These are phyloP conservation scores for Metschnikowia arizonensis DNA, from an alignment of 805 yeast species.

Conservation along the genomic window DNA sequence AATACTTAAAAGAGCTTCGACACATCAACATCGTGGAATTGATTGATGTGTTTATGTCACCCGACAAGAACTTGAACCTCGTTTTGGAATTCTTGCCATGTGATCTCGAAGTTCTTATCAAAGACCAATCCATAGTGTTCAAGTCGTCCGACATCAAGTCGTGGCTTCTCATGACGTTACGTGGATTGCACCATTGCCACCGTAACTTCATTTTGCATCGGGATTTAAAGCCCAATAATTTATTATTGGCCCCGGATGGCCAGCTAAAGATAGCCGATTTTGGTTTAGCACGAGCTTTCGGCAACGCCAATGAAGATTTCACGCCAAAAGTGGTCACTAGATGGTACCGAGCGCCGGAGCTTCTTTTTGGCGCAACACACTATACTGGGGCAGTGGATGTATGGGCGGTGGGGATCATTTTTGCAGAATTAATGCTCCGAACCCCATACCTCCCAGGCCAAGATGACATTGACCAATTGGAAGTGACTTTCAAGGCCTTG, in stretches of 20 bases:
- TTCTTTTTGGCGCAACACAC: slow-evolving; percentile 42
- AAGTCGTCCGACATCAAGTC: slow-evolving; percentile 84
- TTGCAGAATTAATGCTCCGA: slow-evolving; percentile 93
- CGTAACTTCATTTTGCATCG: slow-evolving; percentile 86
- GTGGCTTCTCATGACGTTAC: slow-evolving; percentile 89
- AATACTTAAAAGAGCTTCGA: slow-evolving; percentile 75
- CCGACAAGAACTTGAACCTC: slow-evolving; percentile 62
- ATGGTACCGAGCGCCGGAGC: slow-evolving; percentile 88
- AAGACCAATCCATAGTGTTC: slow-evolving; percentile 72
- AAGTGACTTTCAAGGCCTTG: slow-evolving; percentile 88
- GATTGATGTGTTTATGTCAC: slow-evolving; percentile 73
- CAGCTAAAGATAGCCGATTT: slow-evolving; percentile 93
- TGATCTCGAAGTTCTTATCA: slow-evolving; percentile 85
- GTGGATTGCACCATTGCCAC: slow-evolving; percentile 96
- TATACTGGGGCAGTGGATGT: slow-evolving; percentile 44
- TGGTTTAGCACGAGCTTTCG: slow-evolving; percentile 86
- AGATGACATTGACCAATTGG: slow-evolving; percentile 84
- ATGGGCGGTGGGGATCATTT: slow-evolving; percentile 56
- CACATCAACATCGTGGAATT: slow-evolving; percentile 80
- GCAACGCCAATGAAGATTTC: slow-evolving; percentile 65
- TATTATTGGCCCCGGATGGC: slow-evolving; percentile 83
- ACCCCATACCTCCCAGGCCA: slow-evolving; percentile 93
- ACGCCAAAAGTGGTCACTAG: slow-evolving; percentile 95
- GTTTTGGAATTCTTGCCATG: slow-evolving; percentile 93
- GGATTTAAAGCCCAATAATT: slow-evolving; percentile 89